phyloP scores from a whole-genome alignment of 2,329 filamentous ascomycete genomes.

The Epichloe brachyelytri region DNA sequence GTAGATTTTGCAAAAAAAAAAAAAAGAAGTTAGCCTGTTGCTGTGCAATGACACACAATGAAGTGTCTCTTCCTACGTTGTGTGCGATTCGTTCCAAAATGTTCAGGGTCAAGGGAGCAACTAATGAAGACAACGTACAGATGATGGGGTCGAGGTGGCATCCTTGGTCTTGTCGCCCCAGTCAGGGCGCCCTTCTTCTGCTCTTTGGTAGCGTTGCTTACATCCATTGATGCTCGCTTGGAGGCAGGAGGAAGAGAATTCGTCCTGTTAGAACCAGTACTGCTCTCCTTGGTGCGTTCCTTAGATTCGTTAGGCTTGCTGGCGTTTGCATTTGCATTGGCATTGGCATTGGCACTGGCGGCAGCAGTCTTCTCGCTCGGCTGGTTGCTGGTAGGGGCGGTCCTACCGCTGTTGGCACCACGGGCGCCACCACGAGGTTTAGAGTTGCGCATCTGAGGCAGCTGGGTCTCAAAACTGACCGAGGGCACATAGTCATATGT shows the following conservation, averaged over 20 bases:
- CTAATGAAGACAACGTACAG: slow-evolving; percentile 25
- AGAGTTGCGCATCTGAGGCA: slow-evolving; percentile 41
- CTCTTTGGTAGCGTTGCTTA: slow-evolving; percentile 23
- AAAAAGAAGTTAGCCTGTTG: neutral
- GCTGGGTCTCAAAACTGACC: slow-evolving; percentile 74
- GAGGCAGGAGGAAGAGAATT: slow-evolving; percentile 23
- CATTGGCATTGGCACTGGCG: slow-evolving; percentile 9
- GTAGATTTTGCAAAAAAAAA: neutral
- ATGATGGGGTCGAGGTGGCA: slow-evolving; percentile 16
- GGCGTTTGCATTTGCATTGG: slow-evolving; percentile 13
- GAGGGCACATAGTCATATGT: slow-evolving; percentile 70
- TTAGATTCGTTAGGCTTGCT: slow-evolving; percentile 22
- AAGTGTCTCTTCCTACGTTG: neutral
- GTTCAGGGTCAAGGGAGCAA: neutral
- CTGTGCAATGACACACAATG: neutral
- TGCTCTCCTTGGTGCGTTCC: slow-evolving; percentile 23
- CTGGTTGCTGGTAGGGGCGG: slow-evolving; percentile 20
- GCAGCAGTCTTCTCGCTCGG: slow-evolving; percentile 24
- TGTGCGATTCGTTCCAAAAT: neutral
- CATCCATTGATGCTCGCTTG: slow-evolving; percentile 34
- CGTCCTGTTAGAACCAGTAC: slow-evolving; percentile 21
- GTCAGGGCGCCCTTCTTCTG: slow-evolving; percentile 30
- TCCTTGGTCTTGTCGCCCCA: slow-evolving; percentile 30
- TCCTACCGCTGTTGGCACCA: slow-evolving; percentile 25
- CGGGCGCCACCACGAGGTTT: slow-evolving; percentile 38